phyloP scores from a whole-genome alignment of 1,284 basidiomycete genomes.

The Pascua sp. region DNA sequence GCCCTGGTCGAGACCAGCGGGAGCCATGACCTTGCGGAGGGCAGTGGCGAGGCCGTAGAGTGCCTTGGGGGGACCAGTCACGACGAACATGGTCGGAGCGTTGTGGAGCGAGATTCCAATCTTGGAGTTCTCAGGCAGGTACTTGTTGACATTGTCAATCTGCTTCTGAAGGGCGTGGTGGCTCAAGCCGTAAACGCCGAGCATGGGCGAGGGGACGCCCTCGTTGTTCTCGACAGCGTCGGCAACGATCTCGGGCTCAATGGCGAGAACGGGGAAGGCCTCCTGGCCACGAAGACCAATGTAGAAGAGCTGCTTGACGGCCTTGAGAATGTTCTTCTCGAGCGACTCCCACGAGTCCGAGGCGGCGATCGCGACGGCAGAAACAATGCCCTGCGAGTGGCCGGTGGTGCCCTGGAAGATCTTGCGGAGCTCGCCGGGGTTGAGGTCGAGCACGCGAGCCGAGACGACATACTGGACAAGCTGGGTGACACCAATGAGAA shows the following conservation, averaged over 20 bases:
- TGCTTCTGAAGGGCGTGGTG: constrained; percentile 76
- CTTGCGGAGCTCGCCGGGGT: constrained; percentile 73
- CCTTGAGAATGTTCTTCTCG: constrained; percentile 71
- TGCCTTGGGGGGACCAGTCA: constrained; percentile 88
- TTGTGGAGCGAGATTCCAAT: constrained; percentile 87
- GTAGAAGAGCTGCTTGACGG: constrained; percentile 87
- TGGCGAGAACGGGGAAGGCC: constrained; percentile 86
- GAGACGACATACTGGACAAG: constrained; percentile 86
- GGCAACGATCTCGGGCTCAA: constrained; percentile 82
- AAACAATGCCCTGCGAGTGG: constrained; percentile 94
- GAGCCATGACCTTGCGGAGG: constrained; percentile 83
- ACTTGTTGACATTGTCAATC: constrained; percentile 81
- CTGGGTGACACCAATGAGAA: constrained; percentile 93
- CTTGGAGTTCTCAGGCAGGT: constrained; percentile 74
- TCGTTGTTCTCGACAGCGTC: constrained; percentile 89
- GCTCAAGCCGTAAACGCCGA: constrained; percentile 79
- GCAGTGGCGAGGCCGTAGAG: constrained; percentile 89
- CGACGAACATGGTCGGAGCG: constrained; percentile 83
- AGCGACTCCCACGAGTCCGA: constrained; percentile 74
- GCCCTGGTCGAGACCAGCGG: constrained; percentile 84
- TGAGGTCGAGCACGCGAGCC: constrained; percentile 68
- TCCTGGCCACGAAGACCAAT: constrained; percentile 90
- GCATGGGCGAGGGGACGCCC: constrained; percentile 89
- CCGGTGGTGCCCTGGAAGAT: constrained; percentile 84
- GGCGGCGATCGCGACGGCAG: constrained; percentile 80